These are phyloP conservation scores for Clavispora fructus DNA, from an alignment of 805 yeast species.

Conservation along the genomic window DNA sequence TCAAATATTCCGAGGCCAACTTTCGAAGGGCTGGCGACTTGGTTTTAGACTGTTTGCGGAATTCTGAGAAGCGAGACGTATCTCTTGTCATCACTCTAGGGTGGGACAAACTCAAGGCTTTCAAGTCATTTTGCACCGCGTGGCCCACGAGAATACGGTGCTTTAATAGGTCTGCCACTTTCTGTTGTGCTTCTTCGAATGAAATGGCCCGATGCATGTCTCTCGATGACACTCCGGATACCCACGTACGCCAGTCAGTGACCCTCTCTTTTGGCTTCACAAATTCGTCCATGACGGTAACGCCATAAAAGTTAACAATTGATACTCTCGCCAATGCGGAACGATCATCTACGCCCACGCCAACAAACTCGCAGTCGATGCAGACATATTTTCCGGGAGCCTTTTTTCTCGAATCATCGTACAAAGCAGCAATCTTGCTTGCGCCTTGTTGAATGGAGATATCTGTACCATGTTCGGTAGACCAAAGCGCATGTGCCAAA, in stretches of 20 bases:
- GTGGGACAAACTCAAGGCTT: conserved; percentile 60
- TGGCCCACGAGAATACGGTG: conserved; percentile 74
- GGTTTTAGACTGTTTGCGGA: conserved; percentile 56
- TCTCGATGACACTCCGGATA: conserved; percentile 73
- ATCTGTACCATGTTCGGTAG: conserved; percentile 1
- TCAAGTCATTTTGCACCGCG: conserved; percentile 75
- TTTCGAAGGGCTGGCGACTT: conserved; percentile 71
- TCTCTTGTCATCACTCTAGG: conserved; percentile 64
- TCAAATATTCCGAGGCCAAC: conserved; percentile 51
- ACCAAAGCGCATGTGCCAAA: conserved; percentile 10
- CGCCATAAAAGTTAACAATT: conserved; percentile 77
- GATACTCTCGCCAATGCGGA: conserved; percentile 85
- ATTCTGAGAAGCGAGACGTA: conserved; percentile 61
- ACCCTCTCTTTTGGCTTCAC: conserved; percentile 74
- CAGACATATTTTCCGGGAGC: conserved; percentile 71
- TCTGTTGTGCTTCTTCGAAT: conserved; percentile 61
- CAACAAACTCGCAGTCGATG: conserved; percentile 93
- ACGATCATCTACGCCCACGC: conserved; percentile 64
- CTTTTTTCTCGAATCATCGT: conserved; percentile 24
- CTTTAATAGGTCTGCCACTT: conserved; percentile 16
- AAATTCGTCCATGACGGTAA: conserved; percentile 61
- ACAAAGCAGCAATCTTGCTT: background rate
- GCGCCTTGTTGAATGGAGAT: background rate
- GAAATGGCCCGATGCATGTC: conserved; percentile 65
- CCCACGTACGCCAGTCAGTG: conserved; percentile 91